Evolutionary conservation across 2,329 filamentous ascomycete genomes (phyloP), one percentile per base, ranked within the genome.

Genomic region (Aureobasidium pullulans): DNA sequence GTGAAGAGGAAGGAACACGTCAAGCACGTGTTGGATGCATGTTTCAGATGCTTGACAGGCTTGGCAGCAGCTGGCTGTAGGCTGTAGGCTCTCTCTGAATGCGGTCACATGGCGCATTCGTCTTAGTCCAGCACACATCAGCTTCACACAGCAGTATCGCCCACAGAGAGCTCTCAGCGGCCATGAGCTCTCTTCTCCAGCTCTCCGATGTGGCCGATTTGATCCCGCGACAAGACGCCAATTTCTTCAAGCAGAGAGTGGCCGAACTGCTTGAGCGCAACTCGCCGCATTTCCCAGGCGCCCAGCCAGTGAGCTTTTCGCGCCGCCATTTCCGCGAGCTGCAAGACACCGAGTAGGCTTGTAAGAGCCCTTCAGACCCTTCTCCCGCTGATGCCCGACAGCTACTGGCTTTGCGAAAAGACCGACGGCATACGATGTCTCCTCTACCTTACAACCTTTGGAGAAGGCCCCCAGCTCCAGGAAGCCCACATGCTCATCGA

Each of bases 341-440:
- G 37, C 84, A 87, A 62, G 80, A 81, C 61, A 81, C 88, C 69
- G 94, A 97, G 84, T 88, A 73, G 65, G 81, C 72, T 15, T 13
- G 16, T 19, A 16, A 31, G 31, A 31, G 40, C 52, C 10, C 28
- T 23, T 23, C 31, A 28, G 16, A n/a, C 31, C 4, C 42, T n/a
- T 48, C 37, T 63, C 42, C 8, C 42, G 3, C 42, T 44, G 59
- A 66, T n/a, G 2, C 9, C 53, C 46, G 31, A 15, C 58, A 88
- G 85, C 74, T 99, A 97, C 77, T 99, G 92, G 71, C 88, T 99
- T 64, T 96, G 93, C 79, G 94, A 99, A 75, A 99, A 99, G 77
- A 96, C 93, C 1, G 94, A 99, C 71, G 94, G 94, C 58, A 90
- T 97, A 64, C 86, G 94, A 64, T 96, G 95, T 72, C 83, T 99